Conservation (phyloP, 257 asterid genomes). For the Nicotiana noctiflora region DNA sequence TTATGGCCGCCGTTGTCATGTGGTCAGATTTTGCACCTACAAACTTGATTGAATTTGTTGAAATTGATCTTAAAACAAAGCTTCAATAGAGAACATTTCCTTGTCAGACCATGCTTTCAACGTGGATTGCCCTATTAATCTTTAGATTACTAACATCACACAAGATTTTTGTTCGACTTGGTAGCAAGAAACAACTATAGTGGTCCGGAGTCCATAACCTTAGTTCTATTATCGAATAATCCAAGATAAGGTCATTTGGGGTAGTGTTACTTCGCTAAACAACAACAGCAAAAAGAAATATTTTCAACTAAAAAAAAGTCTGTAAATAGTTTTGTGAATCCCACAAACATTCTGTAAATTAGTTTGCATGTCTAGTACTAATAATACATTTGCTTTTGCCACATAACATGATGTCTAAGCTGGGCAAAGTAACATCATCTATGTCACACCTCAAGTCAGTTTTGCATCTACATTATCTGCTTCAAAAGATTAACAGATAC, state of each 20-base stretch:
- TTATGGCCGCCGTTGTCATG: too few species aligned
- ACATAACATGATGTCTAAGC: background rate
- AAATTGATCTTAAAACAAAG: background rate
- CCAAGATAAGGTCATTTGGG: background rate
- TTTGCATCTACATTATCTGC: background rate
- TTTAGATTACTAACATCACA: background rate
- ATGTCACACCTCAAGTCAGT: background rate
- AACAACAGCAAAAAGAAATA: background rate
- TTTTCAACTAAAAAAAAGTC: background rate
- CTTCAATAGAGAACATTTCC: background rate
- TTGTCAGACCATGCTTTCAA: background rate
- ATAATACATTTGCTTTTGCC: background rate
- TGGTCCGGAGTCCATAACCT: background rate
- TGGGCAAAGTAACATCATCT: background rate
- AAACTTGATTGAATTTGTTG: background rate
- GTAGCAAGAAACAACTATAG: background rate
- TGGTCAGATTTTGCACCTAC: background rate
- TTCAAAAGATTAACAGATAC: background rate
- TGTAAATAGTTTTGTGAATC: background rate
- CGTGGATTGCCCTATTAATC: background rate
- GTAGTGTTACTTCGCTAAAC: background rate
- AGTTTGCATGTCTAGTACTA: background rate
- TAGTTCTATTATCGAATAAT: background rate
- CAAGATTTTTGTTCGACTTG: background rate
- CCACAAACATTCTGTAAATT: background rate